Percentiles rank a stretch among this genome's conserved stretches.
These are phyloP conservation scores for Myxozyma udenii DNA, from an alignment of 805 yeast genomes.

Conservation along the genomic window DNA sequence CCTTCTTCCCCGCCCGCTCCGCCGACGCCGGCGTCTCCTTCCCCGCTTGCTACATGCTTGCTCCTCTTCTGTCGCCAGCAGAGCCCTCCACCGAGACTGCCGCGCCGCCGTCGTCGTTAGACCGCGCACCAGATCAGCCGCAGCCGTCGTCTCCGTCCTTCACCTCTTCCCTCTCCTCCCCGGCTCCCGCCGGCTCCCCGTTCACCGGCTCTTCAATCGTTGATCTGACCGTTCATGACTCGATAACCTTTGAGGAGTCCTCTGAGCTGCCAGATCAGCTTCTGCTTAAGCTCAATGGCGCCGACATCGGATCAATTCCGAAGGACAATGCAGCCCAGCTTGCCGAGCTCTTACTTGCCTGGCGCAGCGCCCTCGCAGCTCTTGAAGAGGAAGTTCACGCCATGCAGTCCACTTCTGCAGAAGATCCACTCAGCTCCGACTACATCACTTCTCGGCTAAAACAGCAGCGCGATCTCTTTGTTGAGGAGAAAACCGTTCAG, in stretches of 20 bases:
- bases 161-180: too few species aligned
- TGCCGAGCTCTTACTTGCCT: constrained; percentile 35
- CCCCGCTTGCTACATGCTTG: too few species aligned
- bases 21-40: constrained; percentile 16
- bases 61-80: too few species aligned
- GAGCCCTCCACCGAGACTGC: too few species aligned
- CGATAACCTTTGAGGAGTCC: constrained; percentile 22
- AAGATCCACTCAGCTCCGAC: constrained; percentile 24
- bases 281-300: constrained; percentile 16
- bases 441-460: constrained; percentile 23
- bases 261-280: constrained; percentile 3
- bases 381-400: constrained; percentile 27
- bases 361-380: constrained; percentile 35
- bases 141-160: not conserved
- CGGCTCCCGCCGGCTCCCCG: too few species aligned
- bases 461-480: constrained; percentile 18
- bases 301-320: constrained; percentile 13
- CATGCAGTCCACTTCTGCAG: not conserved
- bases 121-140: not conserved
- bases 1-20: constrained; percentile 13
- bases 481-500: constrained; percentile 27
- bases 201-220: too few species aligned
- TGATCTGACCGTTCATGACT: constrained; percentile 25
- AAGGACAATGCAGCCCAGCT: constrained; percentile 18
- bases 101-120: not conserved